Conservation (phyloP, 2,329 filamentous ascomycete genomes). For the Cytospora mali region DNA sequence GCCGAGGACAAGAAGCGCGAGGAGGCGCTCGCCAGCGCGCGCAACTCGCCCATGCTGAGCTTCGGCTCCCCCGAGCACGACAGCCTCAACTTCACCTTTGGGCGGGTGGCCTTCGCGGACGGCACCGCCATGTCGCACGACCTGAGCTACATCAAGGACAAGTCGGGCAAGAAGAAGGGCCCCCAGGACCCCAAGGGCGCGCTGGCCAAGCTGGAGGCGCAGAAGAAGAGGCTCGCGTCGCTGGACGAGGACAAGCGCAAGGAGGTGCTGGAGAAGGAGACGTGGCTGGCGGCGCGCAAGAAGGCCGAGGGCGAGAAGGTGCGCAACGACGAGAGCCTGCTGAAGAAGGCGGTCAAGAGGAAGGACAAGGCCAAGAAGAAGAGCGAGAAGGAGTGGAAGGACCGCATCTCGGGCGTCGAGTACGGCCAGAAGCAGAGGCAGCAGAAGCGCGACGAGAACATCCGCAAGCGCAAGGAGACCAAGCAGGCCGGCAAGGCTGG, state of each 20-base stretch:
- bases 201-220: slow-evolving; percentile 82
- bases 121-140: slow-evolving; percentile 78
- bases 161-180: slow-evolving; percentile 69
- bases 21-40: slow-evolving; percentile 60
- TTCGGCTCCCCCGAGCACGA: slow-evolving; percentile 46
- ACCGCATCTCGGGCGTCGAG: slow-evolving; percentile 70
- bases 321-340: slow-evolving; percentile 78
- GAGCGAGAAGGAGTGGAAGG: slow-evolving; percentile 86
- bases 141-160: slow-evolving; percentile 59
- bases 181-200: slow-evolving; percentile 84
- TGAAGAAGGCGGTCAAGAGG: slow-evolving; percentile 94
- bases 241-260: slow-evolving; percentile 80
- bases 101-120: slow-evolving; percentile 87
- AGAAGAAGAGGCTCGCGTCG: slow-evolving; percentile 75
- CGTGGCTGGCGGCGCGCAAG: slow-evolving; percentile 89
- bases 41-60: slow-evolving; percentile 61
- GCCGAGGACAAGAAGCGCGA: slow-evolving; percentile 73
- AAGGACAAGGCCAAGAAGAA: slow-evolving; percentile 90
- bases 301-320: slow-evolving; percentile 88
- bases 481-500: slow-evolving; percentile 63
- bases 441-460: slow-evolving; percentile 79
- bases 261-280: slow-evolving; percentile 89
- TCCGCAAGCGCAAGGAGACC: slow-evolving; percentile 73
- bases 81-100: slow-evolving; percentile 79
- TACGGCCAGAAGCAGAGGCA: slow-evolving; percentile 79